A percentile compares a stretch with the other conserved stretches of the same genome.
Evolutionary conservation across 2,329 filamentous ascomycete species (phyloP).

Genomic region (Scytalidium lignicola): DNA sequence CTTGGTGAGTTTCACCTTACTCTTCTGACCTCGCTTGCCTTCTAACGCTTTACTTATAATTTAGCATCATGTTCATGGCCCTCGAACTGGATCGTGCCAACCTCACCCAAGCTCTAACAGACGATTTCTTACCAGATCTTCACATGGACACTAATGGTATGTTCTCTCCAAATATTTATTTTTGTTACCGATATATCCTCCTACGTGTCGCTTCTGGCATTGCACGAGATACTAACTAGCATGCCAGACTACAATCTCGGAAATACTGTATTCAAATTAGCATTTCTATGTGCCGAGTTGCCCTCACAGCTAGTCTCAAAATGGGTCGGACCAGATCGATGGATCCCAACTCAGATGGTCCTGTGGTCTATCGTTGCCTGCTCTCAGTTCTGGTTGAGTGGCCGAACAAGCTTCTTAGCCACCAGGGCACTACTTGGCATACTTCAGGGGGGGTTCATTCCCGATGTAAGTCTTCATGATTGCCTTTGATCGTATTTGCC

Average conservation of each 20-base stretch:
- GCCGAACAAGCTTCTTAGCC: constrained; percentile 30
- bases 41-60: neutral
- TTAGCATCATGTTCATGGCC: constrained; percentile 51
- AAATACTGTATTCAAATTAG: constrained; percentile 32
- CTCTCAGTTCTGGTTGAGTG: constrained; percentile 36
- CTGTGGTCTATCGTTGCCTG: constrained; percentile 50
- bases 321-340: constrained; percentile 47
- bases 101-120: constrained; percentile 52
- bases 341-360: constrained; percentile 47
- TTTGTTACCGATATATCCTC: neutral
- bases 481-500: too few relatives aligned
- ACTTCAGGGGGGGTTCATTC: constrained; percentile 47
- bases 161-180: neutral
- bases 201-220: neutral
- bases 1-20: neutral
- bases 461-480: constrained; percentile 39
- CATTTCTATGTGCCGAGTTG: constrained; percentile 41
- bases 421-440: constrained; percentile 22
- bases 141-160: constrained; percentile 39
- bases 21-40: neutral
- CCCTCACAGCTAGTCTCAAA: constrained; percentile 47
- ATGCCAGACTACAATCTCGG: constrained; percentile 43
- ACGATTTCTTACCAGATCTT: constrained; percentile 48
- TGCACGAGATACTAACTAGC: neutral
- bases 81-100: constrained; percentile 58